phyloP scores from a whole-genome alignment of 2,329 filamentous ascomycete species.

The Diaporthe citri region DNA sequence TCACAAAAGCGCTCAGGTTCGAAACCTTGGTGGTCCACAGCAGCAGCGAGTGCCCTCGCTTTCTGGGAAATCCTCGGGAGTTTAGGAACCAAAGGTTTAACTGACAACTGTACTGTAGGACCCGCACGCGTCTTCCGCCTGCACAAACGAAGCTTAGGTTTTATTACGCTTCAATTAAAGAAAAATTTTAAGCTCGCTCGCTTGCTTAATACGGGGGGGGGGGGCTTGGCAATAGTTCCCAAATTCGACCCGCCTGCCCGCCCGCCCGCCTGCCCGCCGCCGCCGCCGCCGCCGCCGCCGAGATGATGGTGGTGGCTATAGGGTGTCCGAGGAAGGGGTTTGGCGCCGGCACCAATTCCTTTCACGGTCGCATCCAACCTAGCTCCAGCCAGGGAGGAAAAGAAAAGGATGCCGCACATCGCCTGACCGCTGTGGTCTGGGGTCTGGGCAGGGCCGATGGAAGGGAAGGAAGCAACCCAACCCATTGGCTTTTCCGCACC shows the following conservation, averaged over 20 bases:
- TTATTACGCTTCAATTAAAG: conserved; percentile 35
- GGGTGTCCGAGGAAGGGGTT: not conserved
- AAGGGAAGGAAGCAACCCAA: conserved; percentile 7
- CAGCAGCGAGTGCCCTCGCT: not conserved
- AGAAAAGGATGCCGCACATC: conserved; percentile 2
- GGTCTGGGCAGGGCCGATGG: conserved; percentile 24
- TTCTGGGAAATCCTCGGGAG: conserved; percentile 26
- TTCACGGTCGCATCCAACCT: not conserved
- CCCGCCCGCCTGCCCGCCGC: not conserved
- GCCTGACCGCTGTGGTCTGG: conserved; percentile 14
- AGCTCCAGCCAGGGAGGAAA: not conserved
- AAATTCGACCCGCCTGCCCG: conserved; percentile 2
- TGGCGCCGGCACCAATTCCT: conserved; percentile 1
- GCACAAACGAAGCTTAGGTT: conserved; percentile 17
- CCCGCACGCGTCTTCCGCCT: conserved; percentile 4
- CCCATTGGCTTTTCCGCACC: not conserved
- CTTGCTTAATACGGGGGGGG: conserved; percentile 28
- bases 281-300: not conserved
- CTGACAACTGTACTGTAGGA: not conserved
- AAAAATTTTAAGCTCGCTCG: conserved; percentile 40
- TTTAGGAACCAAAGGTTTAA: not conserved
- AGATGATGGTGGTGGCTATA: not conserved
- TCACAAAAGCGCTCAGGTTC: not conserved
- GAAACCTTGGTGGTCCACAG: conserved; percentile 9
- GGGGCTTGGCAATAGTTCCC: conserved; percentile 23